Percentiles rank a stretch among this genome's conserved stretches.
Conservation (phyloP, 1,139 yeast species). For the Debaryomyces sp. region DNA sequence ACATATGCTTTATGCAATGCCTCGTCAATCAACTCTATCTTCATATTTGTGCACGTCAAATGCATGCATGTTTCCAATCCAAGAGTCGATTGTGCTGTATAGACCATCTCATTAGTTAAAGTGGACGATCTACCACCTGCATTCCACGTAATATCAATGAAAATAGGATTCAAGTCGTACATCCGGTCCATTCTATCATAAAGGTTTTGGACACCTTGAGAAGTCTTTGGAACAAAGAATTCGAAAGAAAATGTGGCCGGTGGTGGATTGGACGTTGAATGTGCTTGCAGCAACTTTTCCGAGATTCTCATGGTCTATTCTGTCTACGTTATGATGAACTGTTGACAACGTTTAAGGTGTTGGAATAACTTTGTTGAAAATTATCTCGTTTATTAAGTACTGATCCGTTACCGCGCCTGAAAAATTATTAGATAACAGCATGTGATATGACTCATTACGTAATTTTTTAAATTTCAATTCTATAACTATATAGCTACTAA, state of each 20-base stretch:
- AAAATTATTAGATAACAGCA: slow-evolving; percentile 1
- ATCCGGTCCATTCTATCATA: slow-evolving; percentile 98
- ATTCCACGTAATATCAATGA: slow-evolving; percentile 96
- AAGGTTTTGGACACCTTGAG: slow-evolving; percentile 94
- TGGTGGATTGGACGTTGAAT: slow-evolving; percentile 36
- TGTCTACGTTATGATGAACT: neutral
- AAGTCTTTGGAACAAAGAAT: slow-evolving; percentile 96
- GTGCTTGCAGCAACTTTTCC: slow-evolving; percentile 48
- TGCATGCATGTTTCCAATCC: slow-evolving; percentile 99
- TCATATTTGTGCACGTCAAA: slow-evolving; percentile 95
- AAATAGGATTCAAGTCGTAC: slow-evolving; percentile 90
- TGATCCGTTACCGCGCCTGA: slow-evolving; percentile 7
- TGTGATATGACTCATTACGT: slow-evolving; percentile 7
- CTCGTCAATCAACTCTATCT: slow-evolving; percentile 74
- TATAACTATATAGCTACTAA: slow-evolving; percentile 6
- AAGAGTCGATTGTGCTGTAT: slow-evolving; percentile 87
- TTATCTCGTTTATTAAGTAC: neutral
- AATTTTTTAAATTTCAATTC: neutral
- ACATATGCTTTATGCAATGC: slow-evolving; percentile 85
- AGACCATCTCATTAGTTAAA: slow-evolving; percentile 86
- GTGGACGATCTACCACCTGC: slow-evolving; percentile 91
- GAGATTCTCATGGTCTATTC: slow-evolving; percentile 44
- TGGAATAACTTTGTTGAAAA: neutral
- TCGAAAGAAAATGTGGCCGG: slow-evolving; percentile 87
- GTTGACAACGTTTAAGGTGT: neutral